These are phyloP conservation scores for Penicillium parvum DNA, from an alignment of 495 filamentous ascomycete genomes.

Conservation along the genomic window DNA sequence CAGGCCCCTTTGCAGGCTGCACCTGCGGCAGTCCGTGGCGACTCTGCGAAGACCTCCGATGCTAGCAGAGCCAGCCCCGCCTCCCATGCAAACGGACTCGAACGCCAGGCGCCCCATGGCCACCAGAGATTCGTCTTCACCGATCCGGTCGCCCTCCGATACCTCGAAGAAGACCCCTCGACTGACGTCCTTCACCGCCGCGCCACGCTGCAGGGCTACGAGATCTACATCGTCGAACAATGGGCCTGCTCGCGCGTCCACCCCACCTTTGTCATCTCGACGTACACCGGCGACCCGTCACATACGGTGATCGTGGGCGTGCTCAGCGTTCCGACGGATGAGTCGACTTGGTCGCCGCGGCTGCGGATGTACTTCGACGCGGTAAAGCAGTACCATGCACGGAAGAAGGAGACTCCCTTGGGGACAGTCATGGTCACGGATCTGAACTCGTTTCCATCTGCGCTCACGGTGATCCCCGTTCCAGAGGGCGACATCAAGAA, in stretches of 20 bases:
- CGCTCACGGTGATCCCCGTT: conserved; percentile 80
- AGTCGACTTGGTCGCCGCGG: conserved; percentile 72
- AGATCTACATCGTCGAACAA: conserved; percentile 93
- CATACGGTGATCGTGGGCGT: conserved; percentile 77
- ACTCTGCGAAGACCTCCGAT: conserved; percentile 22
- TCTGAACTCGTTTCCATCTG: conserved; percentile 81
- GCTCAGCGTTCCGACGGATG: conserved; percentile 76
- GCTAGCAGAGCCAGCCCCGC: conserved; percentile 23
- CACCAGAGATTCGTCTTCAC: conserved; percentile 62
- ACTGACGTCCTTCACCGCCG: conserved; percentile 71
- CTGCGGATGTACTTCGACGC: conserved; percentile 82
- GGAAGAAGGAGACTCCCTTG: conserved; percentile 71
- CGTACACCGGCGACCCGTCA: conserved; percentile 83
- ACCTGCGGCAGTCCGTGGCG: conserved; percentile 15
- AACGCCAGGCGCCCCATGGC: conserved; percentile 20
- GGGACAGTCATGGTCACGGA: conserved; percentile 93
- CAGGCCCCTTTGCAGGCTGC: conserved; percentile 22
- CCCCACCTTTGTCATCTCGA: conserved; percentile 87
- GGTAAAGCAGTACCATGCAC: conserved; percentile 76
- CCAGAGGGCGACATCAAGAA: conserved; percentile 81
- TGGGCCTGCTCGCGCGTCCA: conserved; percentile 91
- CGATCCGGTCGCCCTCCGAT: conserved; percentile 74
- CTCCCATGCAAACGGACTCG: conserved; percentile 14
- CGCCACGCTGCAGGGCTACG: conserved; percentile 71
- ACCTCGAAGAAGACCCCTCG: conserved; percentile 81